A percentile compares a stretch with the other conserved stretches of the same genome.
phyloP scores from a whole-genome alignment of 352 stramenopile species.

The Globisporangium mamillatum region DNA sequence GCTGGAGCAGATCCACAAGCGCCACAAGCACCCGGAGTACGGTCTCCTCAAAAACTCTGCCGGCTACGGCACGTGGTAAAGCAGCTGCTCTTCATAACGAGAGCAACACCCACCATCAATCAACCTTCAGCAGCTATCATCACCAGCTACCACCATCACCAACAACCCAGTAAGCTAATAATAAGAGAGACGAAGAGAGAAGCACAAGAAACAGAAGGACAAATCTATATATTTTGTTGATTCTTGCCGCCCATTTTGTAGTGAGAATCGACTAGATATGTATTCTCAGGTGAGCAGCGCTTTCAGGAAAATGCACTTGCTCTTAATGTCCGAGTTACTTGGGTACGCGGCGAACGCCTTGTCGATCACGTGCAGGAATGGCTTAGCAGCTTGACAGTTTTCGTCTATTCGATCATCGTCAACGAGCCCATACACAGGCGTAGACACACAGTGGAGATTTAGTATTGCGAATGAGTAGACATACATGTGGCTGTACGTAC shows the following conservation, averaged over 20 bases:
- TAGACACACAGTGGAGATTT: not conserved
- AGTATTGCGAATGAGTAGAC: too few species aligned
- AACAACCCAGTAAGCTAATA: conserved; percentile 19
- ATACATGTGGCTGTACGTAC: conserved; percentile 17
- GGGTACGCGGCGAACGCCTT: conserved; percentile 40
- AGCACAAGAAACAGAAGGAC: conserved; percentile 5
- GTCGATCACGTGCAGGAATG: conserved; percentile 41
- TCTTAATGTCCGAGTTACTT: conserved; percentile 60
- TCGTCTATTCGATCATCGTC: conserved; percentile 31
- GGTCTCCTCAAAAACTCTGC: conserved; percentile 50
- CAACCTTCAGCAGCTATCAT: not conserved
- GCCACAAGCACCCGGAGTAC: conserved; percentile 81
- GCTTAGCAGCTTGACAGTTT: conserved; percentile 52
- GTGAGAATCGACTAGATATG: not conserved
- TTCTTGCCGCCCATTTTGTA: conserved; percentile 1
- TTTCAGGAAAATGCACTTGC: conserved; percentile 61
- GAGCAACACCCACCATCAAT: conserved; percentile 15
- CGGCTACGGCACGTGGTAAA: conserved; percentile 42
- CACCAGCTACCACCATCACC: too few species aligned
- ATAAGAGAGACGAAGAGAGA: not conserved
- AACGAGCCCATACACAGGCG: not conserved
- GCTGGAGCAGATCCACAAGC: conserved; percentile 76
- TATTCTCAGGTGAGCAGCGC: conserved; percentile 41
- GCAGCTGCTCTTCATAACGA: not conserved
- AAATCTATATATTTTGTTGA: conserved; percentile 28